Conservation (phyloP, 768 basidiomycete genomes). For the Kwoniella sp. region DNA sequence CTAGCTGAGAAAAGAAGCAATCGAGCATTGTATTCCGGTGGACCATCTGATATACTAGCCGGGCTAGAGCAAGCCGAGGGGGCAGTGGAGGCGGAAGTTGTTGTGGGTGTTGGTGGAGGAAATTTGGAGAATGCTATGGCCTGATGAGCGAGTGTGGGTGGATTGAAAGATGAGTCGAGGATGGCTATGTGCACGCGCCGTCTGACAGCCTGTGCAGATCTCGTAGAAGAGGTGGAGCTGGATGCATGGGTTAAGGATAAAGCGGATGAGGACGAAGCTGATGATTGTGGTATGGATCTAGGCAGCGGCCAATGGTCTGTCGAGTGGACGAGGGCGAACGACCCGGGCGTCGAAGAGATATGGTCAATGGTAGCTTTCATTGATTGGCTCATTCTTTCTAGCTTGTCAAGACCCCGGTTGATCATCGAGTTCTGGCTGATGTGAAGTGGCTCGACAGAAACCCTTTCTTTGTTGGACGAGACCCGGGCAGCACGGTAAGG, state of each 20-base stretch:
- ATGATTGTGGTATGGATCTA: neutral
- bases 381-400: neutral
- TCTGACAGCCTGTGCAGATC: too few relatives aligned
- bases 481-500: too few relatives aligned
- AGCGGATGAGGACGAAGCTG: neutral
- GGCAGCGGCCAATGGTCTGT: constrained; percentile 13
- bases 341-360: constrained; percentile 12
- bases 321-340: constrained; percentile 17
- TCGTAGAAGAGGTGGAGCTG: too few relatives aligned
- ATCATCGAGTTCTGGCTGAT: neutral
- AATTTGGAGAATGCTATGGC: constrained; percentile 62
- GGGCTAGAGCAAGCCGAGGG: neutral
- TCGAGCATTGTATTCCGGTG: constrained; percentile 65
- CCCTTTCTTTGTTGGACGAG: too few relatives aligned
- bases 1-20: constrained; percentile 78
- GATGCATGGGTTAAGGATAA: neutral
- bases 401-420: neutral
- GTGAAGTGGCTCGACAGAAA: too few relatives aligned
- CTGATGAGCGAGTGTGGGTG: constrained; percentile 81
- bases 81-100: constrained; percentile 14
- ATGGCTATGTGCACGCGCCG: constrained; percentile 64
- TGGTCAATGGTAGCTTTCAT: constrained; percentile 3
- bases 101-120: constrained; percentile 32
- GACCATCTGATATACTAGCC: neutral
- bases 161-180: constrained; percentile 93